Conservation (phyloP, 108 stramenopile genomes). For the Conticribra weissflogii region DNA sequence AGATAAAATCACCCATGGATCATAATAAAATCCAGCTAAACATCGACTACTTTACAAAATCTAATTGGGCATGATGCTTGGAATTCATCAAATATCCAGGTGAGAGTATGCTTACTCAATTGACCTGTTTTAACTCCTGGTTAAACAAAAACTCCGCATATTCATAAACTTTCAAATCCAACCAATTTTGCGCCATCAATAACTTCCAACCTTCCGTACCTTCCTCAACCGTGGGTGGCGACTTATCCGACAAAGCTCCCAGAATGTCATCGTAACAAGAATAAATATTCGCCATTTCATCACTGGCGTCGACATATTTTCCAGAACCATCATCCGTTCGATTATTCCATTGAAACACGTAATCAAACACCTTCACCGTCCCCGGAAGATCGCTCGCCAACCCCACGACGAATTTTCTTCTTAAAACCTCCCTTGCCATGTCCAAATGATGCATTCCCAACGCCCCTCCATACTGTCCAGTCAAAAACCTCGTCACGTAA, state of each 20-base stretch:
- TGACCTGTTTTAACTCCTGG: conserved; percentile 26
- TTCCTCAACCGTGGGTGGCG: conserved; percentile 43
- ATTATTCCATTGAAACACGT: conserved; percentile 51
- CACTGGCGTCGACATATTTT: too few species aligned
- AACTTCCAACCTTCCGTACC: conserved; percentile 55
- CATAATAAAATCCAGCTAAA: too few species aligned
- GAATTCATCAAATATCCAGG: too few species aligned
- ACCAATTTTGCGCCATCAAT: conserved; percentile 52
- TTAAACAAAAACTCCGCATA: conserved; percentile 54
- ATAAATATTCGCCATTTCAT: conserved; percentile 28
- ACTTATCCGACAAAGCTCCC: conserved; percentile 25
- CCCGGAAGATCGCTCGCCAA: conserved; percentile 41
- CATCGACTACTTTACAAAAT: too few species aligned
- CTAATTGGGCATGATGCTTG: too few species aligned
- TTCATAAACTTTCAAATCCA: conserved; percentile 59
- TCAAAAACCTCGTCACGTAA: conserved; percentile 52
- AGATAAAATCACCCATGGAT: too few species aligned
- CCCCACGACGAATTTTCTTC: conserved; percentile 54
- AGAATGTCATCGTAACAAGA: conserved; percentile 25
- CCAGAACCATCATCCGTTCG: too few species aligned
- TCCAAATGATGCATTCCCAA: conserved; percentile 41
- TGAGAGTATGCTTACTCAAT: too few species aligned
- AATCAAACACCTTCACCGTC: conserved; percentile 36
- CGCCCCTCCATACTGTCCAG: conserved; percentile 40
- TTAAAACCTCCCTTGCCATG: conserved; percentile 53